phyloP scores from a whole-genome alignment of 2,329 filamentous ascomycete species.

The Metarhizium sp. region DNA sequence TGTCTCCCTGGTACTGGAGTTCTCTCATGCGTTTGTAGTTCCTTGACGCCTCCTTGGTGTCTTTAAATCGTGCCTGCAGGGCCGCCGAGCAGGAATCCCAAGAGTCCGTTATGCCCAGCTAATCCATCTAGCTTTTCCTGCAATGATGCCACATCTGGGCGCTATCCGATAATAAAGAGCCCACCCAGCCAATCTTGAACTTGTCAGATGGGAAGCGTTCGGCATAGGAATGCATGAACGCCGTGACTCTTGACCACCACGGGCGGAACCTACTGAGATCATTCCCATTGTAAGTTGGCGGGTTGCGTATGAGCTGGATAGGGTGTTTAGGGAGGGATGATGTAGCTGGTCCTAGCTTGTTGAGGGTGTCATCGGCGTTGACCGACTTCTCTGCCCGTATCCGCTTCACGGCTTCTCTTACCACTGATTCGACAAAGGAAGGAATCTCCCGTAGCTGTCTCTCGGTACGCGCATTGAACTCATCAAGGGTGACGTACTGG shows the following conservation, averaged over 20 bases:
- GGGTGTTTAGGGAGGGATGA: too few species aligned
- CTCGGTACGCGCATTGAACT: too few species aligned
- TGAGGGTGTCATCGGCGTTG: too few species aligned
- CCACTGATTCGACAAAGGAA: too few species aligned
- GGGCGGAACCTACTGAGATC: background rate
- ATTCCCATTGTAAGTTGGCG: background rate
- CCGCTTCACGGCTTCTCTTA: too few species aligned
- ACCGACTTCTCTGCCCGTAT: too few species aligned
- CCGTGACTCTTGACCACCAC: background rate
- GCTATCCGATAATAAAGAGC: background rate
- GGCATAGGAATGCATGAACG: background rate
- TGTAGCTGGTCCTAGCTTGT: too few species aligned
- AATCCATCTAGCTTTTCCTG: background rate
- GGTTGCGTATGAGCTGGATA: too few species aligned
- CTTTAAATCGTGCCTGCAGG: background rate
- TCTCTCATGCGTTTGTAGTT: background rate
- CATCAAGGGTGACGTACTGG: too few species aligned
- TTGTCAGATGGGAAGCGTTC: background rate
- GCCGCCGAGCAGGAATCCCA: background rate
- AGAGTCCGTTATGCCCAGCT: background rate
- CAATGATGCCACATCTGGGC: background rate
- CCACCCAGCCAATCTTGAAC: background rate
- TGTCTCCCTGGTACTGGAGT: background rate
- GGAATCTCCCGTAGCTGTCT: too few species aligned
- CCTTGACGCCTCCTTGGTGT: background rate